Evolutionary conservation across 208 protist genomes (phyloP), one percentile per base, ranked within the genome.

Genomic region (Acanthamoeba healyi): DNA sequence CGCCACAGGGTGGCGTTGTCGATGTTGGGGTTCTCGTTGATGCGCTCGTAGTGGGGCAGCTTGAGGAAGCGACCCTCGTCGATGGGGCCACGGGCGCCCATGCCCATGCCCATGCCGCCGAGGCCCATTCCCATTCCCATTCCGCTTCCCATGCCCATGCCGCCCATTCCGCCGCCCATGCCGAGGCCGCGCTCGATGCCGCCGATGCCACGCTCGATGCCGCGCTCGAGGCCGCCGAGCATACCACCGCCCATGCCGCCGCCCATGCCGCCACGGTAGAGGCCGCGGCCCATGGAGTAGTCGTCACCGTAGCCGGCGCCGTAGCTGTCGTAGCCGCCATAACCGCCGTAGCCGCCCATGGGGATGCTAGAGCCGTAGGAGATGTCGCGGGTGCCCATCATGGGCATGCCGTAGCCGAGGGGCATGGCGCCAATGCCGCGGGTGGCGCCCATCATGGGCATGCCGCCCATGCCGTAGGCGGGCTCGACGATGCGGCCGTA

Each of bases 11-110:
- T 92, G n/a, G 54, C 10, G n/a, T 42, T 51, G 46, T 92, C 86
- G 44, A 92, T 92, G 86, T 92, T 92, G 42, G 86, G 86, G 44
- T 92, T 92, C 22, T 72, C 49, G 44, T 42, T 49, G 58, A 92
- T 51, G 6, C 26, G 32, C 40, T 22, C 38, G n/a, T 29, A 67
- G 36, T 92, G 58, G 42, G 86, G 86, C 29, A 90, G 84, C 58
- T 90, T 90, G 36, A 72, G 84, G 84, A 72, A 90, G 84, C 84
- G 84, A 7, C 29, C 36, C 58, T 90, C 84, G 51, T 90, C 84
- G 74, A 84, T 84, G n/a, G 74, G 40, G n/a, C 38, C n/a, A 22
- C 44, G 29, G 34, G 26, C 40, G 17, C 36, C 42, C 38, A 84
- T 54, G 74, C 74, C 74, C 74, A 84, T 84, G 10, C 74, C 74